These are phyloP conservation scores for Meredithiella fracta DNA, from an alignment of 2,329 filamentous ascomycete genomes.

Conservation along the genomic window DNA sequence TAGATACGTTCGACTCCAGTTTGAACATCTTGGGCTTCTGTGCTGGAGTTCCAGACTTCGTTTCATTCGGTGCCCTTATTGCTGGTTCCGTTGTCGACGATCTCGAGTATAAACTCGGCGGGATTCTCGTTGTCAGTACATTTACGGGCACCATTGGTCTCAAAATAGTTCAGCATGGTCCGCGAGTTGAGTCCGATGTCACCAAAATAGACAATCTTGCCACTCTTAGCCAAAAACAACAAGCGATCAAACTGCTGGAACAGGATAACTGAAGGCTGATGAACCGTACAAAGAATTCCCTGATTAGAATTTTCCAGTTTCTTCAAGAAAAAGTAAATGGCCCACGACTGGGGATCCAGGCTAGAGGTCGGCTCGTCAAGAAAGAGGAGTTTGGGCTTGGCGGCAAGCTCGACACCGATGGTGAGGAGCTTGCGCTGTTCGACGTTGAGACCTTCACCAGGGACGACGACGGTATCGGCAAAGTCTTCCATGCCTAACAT, in stretches of 20 bases:
- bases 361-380: constrained; percentile 46
- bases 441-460: constrained; percentile 43
- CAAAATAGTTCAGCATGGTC: constrained; percentile 46
- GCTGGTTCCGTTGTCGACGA: constrained; percentile 28
- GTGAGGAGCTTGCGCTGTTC: constrained; percentile 46
- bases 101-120: constrained; percentile 57
- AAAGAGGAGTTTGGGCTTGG: constrained; percentile 43
- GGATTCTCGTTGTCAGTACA: constrained; percentile 51
- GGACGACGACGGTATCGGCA: constrained; percentile 45
- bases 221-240: constrained; percentile 47
- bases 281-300: constrained; percentile 38
- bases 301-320: constrained; percentile 41
- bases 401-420: constrained; percentile 42
- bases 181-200: constrained; percentile 44
- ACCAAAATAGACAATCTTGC: constrained; percentile 53
- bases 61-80: constrained; percentile 43
- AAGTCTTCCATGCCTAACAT: constrained; percentile 53
- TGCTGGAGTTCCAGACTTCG: constrained; percentile 41
- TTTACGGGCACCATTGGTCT: constrained; percentile 41
- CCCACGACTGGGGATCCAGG: constrained; percentile 47
- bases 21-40: constrained; percentile 34
- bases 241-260: constrained; percentile 43
- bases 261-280: constrained; percentile 36
- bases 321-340: constrained; percentile 44
- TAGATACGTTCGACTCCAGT: constrained; percentile 49